Base-by-base conservation (phyloP, 2,329 filamentous ascomycete species). In the Lasiodiplodia theobromae region DNA sequence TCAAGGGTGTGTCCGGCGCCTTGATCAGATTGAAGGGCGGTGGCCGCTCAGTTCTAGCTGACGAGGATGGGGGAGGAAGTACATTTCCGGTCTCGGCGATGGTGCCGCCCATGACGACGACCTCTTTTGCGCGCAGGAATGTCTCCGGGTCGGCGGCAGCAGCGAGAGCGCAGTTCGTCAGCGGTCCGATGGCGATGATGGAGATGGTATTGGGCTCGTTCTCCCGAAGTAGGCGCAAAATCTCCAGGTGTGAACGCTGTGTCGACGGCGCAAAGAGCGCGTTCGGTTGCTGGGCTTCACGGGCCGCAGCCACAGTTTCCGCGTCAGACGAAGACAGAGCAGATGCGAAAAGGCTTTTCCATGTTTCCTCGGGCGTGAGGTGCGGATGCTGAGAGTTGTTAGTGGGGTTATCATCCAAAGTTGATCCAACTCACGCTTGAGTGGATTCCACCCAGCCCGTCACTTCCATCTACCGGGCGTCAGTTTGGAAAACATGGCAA, bases 81-180 rank as follows among this genome's bases (percentile, higher is more conserved):
- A 85, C 83, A 79, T 99, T 99, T 73, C 96, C 96, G 63, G 89
- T 86, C 54, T 89, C 82, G 69, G 92, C 86, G 66, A 99, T 87
- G 28, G 92, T 90, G 69, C 96, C 96, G 69, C 95, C 96, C 96
- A 99, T 99, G 57, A 97, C 92, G 4, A 97, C 91, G 3, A 99
- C 87, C 80, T 98, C 94, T 79, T 96, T 97, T 60, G 90, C 92
- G 53, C 89, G 89, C 67, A 99, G 85, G 79, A 99, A 97, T 0
- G 94, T 91, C 79, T 95, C 93, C 0, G 94, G 91, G 73, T 98
- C 95, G 75, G 93, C 89, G 16, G 93, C 90, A 2, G 96, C 94
- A 3, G 96, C 96, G 31, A 97, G 81, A 1, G 96, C 96, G 37
- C 97, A 83, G 77, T 97, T 99, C n/a, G 96, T 98, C 73, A 98